Conservation (phyloP, 2,329 filamentous ascomycete species). For the Xylaria polymorpha region DNA sequence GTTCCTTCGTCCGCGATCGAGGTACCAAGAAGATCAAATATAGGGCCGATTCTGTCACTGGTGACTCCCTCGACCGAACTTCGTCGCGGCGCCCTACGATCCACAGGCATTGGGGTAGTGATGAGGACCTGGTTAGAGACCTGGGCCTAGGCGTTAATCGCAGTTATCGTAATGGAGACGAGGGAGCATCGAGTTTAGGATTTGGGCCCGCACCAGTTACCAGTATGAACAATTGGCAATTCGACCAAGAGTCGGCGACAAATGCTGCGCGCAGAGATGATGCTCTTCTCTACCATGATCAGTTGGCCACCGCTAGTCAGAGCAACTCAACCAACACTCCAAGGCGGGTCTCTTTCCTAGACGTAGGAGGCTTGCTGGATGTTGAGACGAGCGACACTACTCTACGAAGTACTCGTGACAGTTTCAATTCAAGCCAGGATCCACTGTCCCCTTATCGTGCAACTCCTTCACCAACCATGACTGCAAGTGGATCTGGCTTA, state of each 20-base stretch:
- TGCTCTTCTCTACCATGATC: slow-evolving; percentile 55
- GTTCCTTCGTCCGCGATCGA: slow-evolving; percentile 90
- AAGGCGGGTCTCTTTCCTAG: slow-evolving; percentile 81
- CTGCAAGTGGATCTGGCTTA: slow-evolving; percentile 59
- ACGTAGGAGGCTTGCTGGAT: slow-evolving; percentile 81
- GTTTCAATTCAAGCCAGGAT: slow-evolving; percentile 57
- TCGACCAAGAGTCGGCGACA: slow-evolving; percentile 56
- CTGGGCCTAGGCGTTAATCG: slow-evolving; percentile 76
- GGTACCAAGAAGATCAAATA: slow-evolving; percentile 92
- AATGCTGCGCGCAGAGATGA: slow-evolving; percentile 59
- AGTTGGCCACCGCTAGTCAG: slow-evolving; percentile 49
- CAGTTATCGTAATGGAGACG: slow-evolving; percentile 58
- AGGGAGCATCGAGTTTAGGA: slow-evolving; percentile 41
- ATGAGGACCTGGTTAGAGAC: slow-evolving; percentile 87
- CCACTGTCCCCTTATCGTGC: slow-evolving; percentile 52
- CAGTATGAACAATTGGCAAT: slow-evolving; percentile 61
- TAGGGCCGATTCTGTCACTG: slow-evolving; percentile 69
- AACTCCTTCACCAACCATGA: slow-evolving; percentile 57
- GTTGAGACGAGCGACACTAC: slow-evolving; percentile 54
- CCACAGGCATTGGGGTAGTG: slow-evolving; percentile 82
- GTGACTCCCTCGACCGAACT: slow-evolving; percentile 70
- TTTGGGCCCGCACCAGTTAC: slow-evolving; percentile 54
- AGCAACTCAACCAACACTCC: slow-evolving; percentile 59
- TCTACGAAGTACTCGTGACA: slow-evolving; percentile 53
- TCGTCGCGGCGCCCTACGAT: slow-evolving; percentile 61